Evolutionary conservation across 2,329 filamentous ascomycete genomes (phyloP), one percentile per base, ranked within the genome.

Genomic region (Plenodomus lindquistii): DNA sequence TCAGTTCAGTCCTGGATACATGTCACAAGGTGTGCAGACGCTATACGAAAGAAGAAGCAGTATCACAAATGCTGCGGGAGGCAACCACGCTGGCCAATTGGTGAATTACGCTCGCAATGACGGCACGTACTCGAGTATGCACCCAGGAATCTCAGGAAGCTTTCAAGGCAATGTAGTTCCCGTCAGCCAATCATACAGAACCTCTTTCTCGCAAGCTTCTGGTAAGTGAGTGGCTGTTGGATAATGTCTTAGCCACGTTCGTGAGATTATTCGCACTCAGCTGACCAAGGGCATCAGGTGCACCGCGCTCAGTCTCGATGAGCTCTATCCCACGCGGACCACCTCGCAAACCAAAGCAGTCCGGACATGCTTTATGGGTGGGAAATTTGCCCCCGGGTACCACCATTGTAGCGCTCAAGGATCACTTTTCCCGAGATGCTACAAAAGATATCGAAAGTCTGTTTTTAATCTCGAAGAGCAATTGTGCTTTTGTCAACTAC

Each of bases 401-500:
- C 0, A 86, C 86, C 35, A 80, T 97, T 11, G 85, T 91, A 73
- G 88, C 83, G 49, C 77, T 97, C n/a, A 96, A 97, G 43, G 85
- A 94, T 50, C 89, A 97, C 68, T 94, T 97, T 48, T 95, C 89
- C 52, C 85, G 84, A 54, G 87, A 92, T 57, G 86, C 90, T 0
- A 81, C 80, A 0, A 83, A 79, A 36, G 82, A 91, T 1, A 84
- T 97, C 18, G 89, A 96, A 68, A 96, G 91, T 39, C 77, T 97
- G 0, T 97, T 97, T 59, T 77, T 97, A 29, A 97, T 97, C 35
- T 93, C 92, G 0, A 97, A 97, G 71, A 97, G 92, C 70, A 97
- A 97, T 67, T 97, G 93, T 66, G 93, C 92, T 0, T 97, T 97
- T 75, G 91, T 96, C 57, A 97, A 97, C 66, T 97, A 95, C 70